Evolutionary conservation across 2,329 filamentous ascomycete species (phyloP), one percentile per base, ranked within the genome.

Genomic region (Curvularia lunata): DNA sequence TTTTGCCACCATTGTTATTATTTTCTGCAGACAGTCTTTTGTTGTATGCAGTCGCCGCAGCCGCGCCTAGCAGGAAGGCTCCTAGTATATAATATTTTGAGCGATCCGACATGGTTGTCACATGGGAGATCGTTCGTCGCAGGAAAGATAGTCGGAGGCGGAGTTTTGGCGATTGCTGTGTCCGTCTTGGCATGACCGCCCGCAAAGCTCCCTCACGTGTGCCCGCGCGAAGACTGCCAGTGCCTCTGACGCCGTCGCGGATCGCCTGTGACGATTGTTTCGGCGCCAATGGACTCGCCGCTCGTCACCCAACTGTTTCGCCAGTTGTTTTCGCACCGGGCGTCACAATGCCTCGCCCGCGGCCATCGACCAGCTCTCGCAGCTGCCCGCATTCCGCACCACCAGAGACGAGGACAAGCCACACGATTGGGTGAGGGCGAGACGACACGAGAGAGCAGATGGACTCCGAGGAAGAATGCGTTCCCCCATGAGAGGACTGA

Each of bases 381-480:
- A 52, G 80, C 77, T 52, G 73, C 72, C 57, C 70, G 70, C 55
- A 58, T 64, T 52, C 66, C 66, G 42, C 62, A 70, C 48, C 47
- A 65, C 30, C 72, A 73, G 51, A 66, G 70, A 40, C 70, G 76
- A 60, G 67, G 65, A 38, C 71, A 72, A 54, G 66, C 71, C 41
- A 70, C 68, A 41, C 66, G 72, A 13, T 19, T 68, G 28, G 63
- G 63, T 42, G 68, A 70, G 30, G 71, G 70, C 4, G 73, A 74
- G 56, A 82, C 71, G 30, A 78, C 70, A 48, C 84, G 84, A 66
- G 90, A 91, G 73, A 90, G 86, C 77, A 83, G 88, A 68, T 98
- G 95, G 95, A 91, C 94, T 78, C 93, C 96, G 75, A 84, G 94
- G 59, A 89, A 85, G 27, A 86, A 91, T 62, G 79, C 91, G 19